Conservation (phyloP, 1,139 yeast genomes). For the Scheffersomyces illinoinensis region DNA sequence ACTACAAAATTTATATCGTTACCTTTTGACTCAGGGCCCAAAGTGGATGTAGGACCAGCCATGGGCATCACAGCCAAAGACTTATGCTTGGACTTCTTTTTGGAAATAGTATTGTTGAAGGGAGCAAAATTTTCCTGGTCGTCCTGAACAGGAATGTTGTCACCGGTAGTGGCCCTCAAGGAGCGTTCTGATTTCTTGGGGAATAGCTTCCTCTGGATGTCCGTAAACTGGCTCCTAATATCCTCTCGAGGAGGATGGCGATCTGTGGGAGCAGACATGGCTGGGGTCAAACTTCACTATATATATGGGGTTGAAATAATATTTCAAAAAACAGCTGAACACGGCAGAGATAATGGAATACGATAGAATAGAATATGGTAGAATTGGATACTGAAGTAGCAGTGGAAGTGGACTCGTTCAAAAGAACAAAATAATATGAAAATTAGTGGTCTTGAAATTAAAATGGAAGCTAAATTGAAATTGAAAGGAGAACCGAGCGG, state of each 20-base stretch:
- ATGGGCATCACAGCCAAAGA: constrained; percentile 13
- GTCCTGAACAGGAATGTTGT: constrained; percentile 2
- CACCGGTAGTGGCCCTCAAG: constrained; percentile 5
- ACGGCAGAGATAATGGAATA: neutral
- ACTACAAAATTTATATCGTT: constrained; percentile 80
- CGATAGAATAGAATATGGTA: neutral
- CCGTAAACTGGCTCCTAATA: constrained; percentile 60
- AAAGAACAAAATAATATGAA: too few species aligned
- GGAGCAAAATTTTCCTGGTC: constrained; percentile 22
- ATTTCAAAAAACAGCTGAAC: constrained; percentile 2
- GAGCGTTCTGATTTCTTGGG: constrained; percentile 18
- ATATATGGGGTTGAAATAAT: neutral
- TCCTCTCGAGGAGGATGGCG: constrained; percentile 29
- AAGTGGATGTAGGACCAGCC: constrained; percentile 29
- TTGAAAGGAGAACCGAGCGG: neutral
- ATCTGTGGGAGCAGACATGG: neutral
- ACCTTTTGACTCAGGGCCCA: constrained; percentile 50
- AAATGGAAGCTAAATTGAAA: too few species aligned
- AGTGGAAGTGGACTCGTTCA: too few species aligned
- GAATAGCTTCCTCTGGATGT: constrained; percentile 57
- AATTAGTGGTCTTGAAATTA: neutral
- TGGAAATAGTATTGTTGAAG: constrained; percentile 23
- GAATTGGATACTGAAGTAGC: neutral
- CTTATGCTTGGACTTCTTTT: constrained; percentile 14
- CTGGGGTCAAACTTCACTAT: neutral